These are phyloP conservation scores for Beauveria sp. DNA, from an alignment of 2,329 filamentous ascomycete species.

Conservation along the genomic window DNA sequence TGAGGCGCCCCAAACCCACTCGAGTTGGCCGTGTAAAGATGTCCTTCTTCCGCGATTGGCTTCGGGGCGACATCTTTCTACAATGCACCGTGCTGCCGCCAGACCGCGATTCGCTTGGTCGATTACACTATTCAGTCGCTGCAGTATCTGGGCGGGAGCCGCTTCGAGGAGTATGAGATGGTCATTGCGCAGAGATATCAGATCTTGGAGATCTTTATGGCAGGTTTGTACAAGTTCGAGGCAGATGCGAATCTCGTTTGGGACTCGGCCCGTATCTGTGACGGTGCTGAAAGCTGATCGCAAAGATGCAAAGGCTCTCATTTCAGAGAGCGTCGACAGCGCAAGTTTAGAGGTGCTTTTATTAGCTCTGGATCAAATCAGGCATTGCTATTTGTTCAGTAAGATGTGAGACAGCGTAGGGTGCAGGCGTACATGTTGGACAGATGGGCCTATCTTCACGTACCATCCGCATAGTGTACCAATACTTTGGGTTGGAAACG, in stretches of 20 bases:
- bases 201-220: slow-evolving; percentile 24
- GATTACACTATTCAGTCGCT: slow-evolving; percentile 23
- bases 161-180: slow-evolving; percentile 19
- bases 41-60: slow-evolving; percentile 16
- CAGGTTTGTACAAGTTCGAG: slow-evolving; percentile 27
- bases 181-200: slow-evolving; percentile 24
- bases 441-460: not conserved
- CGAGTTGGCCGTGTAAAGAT: slow-evolving; percentile 16
- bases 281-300: not conserved
- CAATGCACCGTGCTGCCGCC: slow-evolving; percentile 20
- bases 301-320: slow-evolving; percentile 4
- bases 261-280: slow-evolving; percentile 20
- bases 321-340: not conserved
- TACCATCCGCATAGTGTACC: not conserved
- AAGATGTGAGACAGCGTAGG: not conserved
- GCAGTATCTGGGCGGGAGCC: slow-evolving; percentile 19
- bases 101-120: slow-evolving; percentile 20
- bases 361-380: not conserved
- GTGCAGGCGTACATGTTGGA: not conserved
- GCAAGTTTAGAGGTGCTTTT: not conserved
- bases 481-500: no score
- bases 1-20: slow-evolving; percentile 20
- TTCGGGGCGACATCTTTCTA: slow-evolving; percentile 23
- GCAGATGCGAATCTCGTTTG: slow-evolving; percentile 20
- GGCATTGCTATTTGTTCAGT: not conserved